phyloP scores from a whole-genome alignment of 768 basidiomycete genomes.

The Grammothele lineata region DNA sequence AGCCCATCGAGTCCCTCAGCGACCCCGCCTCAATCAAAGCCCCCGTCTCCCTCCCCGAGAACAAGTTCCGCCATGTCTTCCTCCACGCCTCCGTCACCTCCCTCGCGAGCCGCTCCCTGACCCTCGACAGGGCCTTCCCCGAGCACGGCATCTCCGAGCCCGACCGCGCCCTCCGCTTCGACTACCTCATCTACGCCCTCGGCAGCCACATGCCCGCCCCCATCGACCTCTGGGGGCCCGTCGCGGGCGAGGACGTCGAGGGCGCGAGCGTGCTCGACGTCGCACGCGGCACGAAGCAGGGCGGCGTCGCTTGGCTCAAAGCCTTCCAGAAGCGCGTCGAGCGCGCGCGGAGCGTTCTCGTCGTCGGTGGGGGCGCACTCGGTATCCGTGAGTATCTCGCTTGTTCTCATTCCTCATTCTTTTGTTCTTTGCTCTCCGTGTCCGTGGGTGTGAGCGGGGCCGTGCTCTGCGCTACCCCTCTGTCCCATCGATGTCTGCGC shows the following conservation, averaged over 20 bases:
- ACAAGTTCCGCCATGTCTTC: constrained; percentile 22
- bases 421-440: background rate
- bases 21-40: no score
- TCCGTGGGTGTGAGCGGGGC: no score
- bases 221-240: constrained; percentile 48
- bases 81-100: constrained; percentile 45
- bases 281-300: constrained; percentile 40
- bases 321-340: constrained; percentile 46
- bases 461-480: no score
- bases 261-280: constrained; percentile 7
- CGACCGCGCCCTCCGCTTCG: constrained; percentile 38
- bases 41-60: constrained; percentile 10
- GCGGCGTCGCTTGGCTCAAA: constrained; percentile 47
- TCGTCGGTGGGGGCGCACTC: constrained; percentile 71
- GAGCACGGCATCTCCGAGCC: constrained; percentile 35
- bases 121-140: constrained; percentile 44
- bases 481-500: no score
- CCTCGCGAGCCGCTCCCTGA: constrained; percentile 36
- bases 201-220: constrained; percentile 54
- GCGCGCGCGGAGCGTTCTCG: constrained; percentile 46
- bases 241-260: constrained; percentile 12
- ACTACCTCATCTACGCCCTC: constrained; percentile 58
- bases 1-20: constrained; percentile 3
- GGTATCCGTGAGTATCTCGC: constrained; percentile 53
- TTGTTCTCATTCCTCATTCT: background rate